phyloP scores from a whole-genome alignment of 306 rosid species.

The Luffa acutangula region DNA sequence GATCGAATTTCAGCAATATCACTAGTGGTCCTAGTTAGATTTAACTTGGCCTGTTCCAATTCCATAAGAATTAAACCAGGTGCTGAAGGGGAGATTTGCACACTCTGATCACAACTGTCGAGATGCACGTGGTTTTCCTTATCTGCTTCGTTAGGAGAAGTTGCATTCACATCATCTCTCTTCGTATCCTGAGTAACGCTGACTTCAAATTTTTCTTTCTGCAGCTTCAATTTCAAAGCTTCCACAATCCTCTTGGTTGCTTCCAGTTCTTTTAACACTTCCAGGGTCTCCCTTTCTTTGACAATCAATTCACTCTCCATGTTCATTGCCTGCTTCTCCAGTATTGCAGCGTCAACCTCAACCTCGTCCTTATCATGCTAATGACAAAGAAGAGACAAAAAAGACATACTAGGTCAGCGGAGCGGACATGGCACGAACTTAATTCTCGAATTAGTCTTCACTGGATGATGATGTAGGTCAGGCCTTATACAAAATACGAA shows the following conservation, averaged over 20 bases:
- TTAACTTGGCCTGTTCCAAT: conserved; percentile 75
- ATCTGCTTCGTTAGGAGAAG: conserved; percentile 24
- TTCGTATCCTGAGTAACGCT: conserved; percentile 10
- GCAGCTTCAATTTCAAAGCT: conserved; percentile 36
- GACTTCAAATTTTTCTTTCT: conserved; percentile 36
- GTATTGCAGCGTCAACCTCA: conserved; percentile 17
- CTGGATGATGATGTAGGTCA: not conserved
- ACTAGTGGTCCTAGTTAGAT: conserved; percentile 57
- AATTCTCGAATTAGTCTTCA: not conserved
- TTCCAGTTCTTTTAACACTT: conserved; percentile 44
- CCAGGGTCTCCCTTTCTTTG: conserved; percentile 49
- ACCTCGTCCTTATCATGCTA: conserved; percentile 25
- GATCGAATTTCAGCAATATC: conserved; percentile 73
- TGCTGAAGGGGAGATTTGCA: conserved; percentile 27
- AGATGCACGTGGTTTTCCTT: conserved; percentile 46
- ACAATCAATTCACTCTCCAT: conserved; percentile 38
- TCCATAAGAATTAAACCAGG: conserved; percentile 61
- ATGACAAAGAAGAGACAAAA: not conserved
- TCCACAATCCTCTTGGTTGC: conserved; percentile 28
- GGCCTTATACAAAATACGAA: not conserved
- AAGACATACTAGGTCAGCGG: not conserved
- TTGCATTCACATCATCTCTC: conserved; percentile 6
- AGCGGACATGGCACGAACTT: not conserved
- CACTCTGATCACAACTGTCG: conserved; percentile 9
- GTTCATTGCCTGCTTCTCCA: conserved; percentile 28